These are phyloP conservation scores for Aspergillus vadensis DNA, from an alignment of 2,329 filamentous ascomycete genomes.

Conservation along the genomic window DNA sequence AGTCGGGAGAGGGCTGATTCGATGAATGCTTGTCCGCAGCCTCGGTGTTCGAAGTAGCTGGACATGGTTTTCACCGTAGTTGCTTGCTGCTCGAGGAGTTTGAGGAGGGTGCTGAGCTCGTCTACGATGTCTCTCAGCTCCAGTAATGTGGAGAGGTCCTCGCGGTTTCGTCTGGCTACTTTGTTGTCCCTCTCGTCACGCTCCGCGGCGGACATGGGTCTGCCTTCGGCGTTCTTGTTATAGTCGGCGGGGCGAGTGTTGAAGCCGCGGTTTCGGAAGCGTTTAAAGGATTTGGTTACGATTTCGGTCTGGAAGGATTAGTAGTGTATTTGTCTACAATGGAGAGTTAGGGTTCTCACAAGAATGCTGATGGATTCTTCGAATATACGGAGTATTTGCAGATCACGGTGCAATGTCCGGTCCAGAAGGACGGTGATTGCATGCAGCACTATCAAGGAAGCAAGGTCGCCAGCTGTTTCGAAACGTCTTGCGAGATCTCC, in stretches of 20 bases:
- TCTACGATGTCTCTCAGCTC: constrained; percentile 67
- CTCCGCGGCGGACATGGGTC: constrained; percentile 35
- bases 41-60: constrained; percentile 33
- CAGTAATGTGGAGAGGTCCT: constrained; percentile 63
- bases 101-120: constrained; percentile 60
- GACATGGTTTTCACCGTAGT: constrained; percentile 49
- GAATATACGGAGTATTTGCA: constrained; percentile 66
- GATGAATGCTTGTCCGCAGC: constrained; percentile 55
- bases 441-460: constrained; percentile 63
- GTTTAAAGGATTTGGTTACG: constrained; percentile 64
- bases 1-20: constrained; percentile 56
- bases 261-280: constrained; percentile 62
- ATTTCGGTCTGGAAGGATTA: constrained; percentile 55
- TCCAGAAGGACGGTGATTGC: constrained; percentile 65
- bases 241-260: constrained; percentile 43
- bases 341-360: constrained; percentile 39
- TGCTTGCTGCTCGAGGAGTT: constrained; percentile 61
- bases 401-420: constrained; percentile 59
- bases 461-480: constrained; percentile 63
- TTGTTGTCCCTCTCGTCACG: constrained; percentile 49
- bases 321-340: rapidly evolving
- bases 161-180: constrained; percentile 60
- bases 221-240: constrained; percentile 32
- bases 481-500: constrained; percentile 64
- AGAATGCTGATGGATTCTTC: constrained; percentile 67